Conservation (phyloP, 2,329 filamentous ascomycete species). For the Ophiosphaerella korrae region DNA sequence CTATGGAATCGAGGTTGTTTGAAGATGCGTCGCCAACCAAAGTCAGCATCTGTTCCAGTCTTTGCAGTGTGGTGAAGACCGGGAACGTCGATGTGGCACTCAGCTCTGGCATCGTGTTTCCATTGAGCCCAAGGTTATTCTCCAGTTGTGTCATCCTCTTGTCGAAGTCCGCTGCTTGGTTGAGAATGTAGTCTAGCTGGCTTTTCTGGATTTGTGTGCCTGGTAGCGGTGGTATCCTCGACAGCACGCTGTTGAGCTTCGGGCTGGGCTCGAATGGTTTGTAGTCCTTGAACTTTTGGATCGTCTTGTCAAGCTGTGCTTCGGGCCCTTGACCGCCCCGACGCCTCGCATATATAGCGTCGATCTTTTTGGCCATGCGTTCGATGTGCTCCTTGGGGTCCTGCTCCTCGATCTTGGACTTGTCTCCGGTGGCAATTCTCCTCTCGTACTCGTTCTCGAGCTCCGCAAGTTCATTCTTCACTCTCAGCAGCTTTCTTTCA, state of each 20-base stretch:
- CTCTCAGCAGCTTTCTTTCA: constrained; percentile 76
- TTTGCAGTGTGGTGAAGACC: constrained; percentile 80
- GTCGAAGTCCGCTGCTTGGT: constrained; percentile 87
- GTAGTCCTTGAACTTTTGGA: constrained; percentile 43
- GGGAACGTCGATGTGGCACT: constrained; percentile 60
- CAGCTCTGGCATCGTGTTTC: constrained; percentile 67
- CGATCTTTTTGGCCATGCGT: constrained; percentile 70
- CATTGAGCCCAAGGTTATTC: constrained; percentile 77
- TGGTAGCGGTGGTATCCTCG: constrained; percentile 38
- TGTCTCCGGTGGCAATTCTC: constrained; percentile 51
- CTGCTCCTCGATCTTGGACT: constrained; percentile 44
- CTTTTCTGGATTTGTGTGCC: constrained; percentile 39
- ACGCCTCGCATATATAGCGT: constrained; percentile 61
- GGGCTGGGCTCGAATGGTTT: constrained; percentile 32
- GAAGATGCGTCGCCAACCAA: constrained; percentile 75
- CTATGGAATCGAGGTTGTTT: constrained; percentile 73
- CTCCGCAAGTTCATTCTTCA: constrained; percentile 80
- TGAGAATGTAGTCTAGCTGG: constrained; percentile 65
- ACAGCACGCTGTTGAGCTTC: constrained; percentile 35
- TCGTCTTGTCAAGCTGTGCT: constrained; percentile 41
- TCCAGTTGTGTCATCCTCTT: constrained; percentile 79
- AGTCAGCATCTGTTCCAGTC: constrained; percentile 78
- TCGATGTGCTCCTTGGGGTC: constrained; percentile 66
- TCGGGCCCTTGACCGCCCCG: constrained; percentile 43
- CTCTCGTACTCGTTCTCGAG: constrained; percentile 63